Percentiles rank a stretch among this genome's conserved stretches.
These are phyloP conservation scores for Silene noctiflora DNA, from an alignment of 179 eudicot genomes.

Conservation along the genomic window DNA sequence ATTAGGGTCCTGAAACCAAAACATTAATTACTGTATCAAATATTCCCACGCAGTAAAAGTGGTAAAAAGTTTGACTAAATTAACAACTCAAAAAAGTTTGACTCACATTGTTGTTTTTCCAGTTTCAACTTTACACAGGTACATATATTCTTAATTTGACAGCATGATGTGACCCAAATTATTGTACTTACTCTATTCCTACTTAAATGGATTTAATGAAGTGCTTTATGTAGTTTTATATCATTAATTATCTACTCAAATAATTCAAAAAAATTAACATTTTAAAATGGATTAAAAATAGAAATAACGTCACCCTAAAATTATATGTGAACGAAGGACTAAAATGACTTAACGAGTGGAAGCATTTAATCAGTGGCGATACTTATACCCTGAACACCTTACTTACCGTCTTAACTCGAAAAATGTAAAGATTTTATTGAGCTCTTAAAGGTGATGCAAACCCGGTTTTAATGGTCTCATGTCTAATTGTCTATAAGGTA, in stretches of 20 bases:
- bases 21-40: slow-evolving; percentile 9
- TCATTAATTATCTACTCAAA: no score
- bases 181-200: slow-evolving; percentile 12
- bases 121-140: neutral
- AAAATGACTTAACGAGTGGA: no score
- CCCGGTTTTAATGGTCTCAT: neutral
- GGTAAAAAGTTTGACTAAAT: slow-evolving; percentile 18
- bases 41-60: slow-evolving; percentile 24
- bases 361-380: no score
- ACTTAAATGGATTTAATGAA: neutral
- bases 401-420: no score
- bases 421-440: no score
- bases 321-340: no score
- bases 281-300: no score
- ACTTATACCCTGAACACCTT: no score
- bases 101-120: slow-evolving; percentile 10
- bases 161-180: slow-evolving; percentile 7
- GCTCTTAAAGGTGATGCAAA: neutral
- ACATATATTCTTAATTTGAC: slow-evolving; percentile 16
- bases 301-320: no score
- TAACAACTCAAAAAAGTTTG: slow-evolving; percentile 11
- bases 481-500: neutral
- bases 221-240: no score
- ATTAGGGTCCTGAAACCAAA: neutral
- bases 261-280: no score